Percentiles rank a stretch among this genome's conserved stretches.
These are phyloP conservation scores for Phanerochaete sordida DNA, from an alignment of 768 basidiomycete genomes.

Conservation along the genomic window DNA sequence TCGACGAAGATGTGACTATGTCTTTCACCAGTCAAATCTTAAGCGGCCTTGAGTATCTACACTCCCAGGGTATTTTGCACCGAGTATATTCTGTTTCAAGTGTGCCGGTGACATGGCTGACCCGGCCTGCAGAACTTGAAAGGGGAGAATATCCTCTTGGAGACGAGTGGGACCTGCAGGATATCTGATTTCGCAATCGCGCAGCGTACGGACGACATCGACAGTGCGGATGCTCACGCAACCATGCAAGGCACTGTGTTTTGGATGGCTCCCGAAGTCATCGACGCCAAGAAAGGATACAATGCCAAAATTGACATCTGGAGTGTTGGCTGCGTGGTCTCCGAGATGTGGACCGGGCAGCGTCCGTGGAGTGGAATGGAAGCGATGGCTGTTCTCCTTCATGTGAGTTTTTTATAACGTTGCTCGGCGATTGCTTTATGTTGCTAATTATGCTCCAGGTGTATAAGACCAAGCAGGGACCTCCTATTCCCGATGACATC, in stretches of 20 bases:
- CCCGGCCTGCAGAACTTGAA: constrained; percentile 92
- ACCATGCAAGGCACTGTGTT: constrained; percentile 98
- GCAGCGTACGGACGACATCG: constrained; percentile 88
- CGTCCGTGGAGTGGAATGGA: constrained; percentile 93
- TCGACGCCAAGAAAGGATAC: constrained; percentile 86
- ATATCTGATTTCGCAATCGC: constrained; percentile 99
- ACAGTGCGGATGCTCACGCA: constrained; percentile 77
- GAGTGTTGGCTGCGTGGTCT: constrained; percentile 97
- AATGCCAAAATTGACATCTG: constrained; percentile 98
- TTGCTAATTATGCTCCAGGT: constrained; percentile 44
- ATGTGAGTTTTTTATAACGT: constrained; percentile 61
- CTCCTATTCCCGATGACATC: constrained; percentile 86
- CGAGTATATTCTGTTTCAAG: constrained; percentile 59
- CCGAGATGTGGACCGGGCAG: constrained; percentile 99
- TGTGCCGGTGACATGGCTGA: no score
- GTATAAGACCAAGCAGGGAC: constrained; percentile 79
- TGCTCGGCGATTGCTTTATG: background rate
- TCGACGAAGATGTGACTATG: constrained; percentile 87
- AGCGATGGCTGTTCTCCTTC: constrained; percentile 89
- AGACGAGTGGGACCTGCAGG: constrained; percentile 89
- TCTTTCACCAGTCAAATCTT: constrained; percentile 93
- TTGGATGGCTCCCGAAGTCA: constrained; percentile 99
- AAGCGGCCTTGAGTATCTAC: constrained; percentile 88
- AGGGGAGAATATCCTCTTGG: constrained; percentile 97
- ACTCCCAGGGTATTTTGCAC: constrained; percentile 88